Base-by-base conservation (phyloP, 2,329 filamentous ascomycete species). In the Ilyonectria mors-panacis region DNA sequence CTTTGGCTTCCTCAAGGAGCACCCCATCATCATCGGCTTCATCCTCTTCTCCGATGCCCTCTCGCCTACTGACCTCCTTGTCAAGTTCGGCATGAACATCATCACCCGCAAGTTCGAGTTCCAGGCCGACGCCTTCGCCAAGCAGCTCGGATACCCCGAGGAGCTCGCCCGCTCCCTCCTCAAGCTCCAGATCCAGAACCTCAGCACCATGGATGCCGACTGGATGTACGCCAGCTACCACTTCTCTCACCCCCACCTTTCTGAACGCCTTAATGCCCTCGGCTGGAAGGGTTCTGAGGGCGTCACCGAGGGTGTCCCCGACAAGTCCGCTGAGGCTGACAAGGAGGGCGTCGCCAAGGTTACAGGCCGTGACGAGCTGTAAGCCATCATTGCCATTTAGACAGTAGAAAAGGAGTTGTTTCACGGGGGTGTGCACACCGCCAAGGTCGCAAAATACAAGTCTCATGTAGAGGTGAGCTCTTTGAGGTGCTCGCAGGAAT, bases 181-280 rank as follows among this genome's bases (percentile, higher is more conserved):
- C 84, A 98, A 98, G 86, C 92, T 99, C 59, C 97, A 99, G 84
- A 94, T 98, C 77, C 95, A 98, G 85, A 99, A 99, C 80, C 87
- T 99, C 73, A 97, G 94, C 82, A 97, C 94, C 68, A 98, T 99
- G 95, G 96, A 99, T 77, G 96, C 96, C 30, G 97, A 99, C 83
- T 97, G 93, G 93, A 91, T 98, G 88, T 99, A 97, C 82, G 96
- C 96, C 60, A 97, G 92, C 83, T 99, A 98, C 86, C 95, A 99
- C 85, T 98, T 97, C 87, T 98, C 95, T 26, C 96, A 99, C 83
- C 96, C 96, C 1, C 98, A 98, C 73, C 86, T 99, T 73, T 93
- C 95, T 1, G 97, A 99, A 87, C 91, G 96, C 76, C 87, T 99
- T 76, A 94, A 93, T 81, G 96, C 95, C 1, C 88, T 99, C 67